Evolutionary conservation across 177 flowering plant species (phyloP), one percentile per base, ranked within the genome.

Genomic region (Vitis hybrid): DNA sequence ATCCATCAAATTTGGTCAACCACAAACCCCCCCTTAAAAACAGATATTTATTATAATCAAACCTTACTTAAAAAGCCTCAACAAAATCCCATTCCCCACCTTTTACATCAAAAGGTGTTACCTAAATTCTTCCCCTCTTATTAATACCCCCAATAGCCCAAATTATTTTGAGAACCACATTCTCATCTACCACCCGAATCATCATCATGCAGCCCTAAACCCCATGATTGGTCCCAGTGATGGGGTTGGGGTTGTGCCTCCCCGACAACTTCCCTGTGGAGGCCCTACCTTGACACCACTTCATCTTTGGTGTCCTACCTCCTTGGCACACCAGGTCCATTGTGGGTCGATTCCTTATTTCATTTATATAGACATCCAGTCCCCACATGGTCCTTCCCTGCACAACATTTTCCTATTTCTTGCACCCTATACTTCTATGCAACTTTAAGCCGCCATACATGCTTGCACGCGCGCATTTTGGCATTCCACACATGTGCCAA

Each of bases 381-480:
- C 81, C 89, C 87, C 64, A 73, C 69, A 0, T 10, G 74, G 24
- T 13, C 68, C 73, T 72, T 15, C 1, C 3, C 56, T 60, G 62
- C 48, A 60, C 69, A 83, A 82, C 88, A 79, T 60, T 21, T 49
- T 58, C 48, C 46, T 35, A 67, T 60, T 62, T 62, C 63, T 57
- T 65, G 40, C 67, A 66, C 46, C 7, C 46, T 35, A 5, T 35
- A 6, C 46, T 35, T 35, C 7, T 56, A 4, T 70, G 66, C 32
- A 67, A 52, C 70, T 68, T 76, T 81, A 75, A 72, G 87, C 91
- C 83, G 89, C 86, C 88, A 79, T 60, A 68, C 76, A 73, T 69
- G 70, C 81, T 72, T 70, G 76, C 81, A 77, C 74, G 83, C 85
- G 73, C 71, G 30, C 67, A 70, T 65, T 56, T 70, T 21, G 51